Evolutionary conservation across 192 early-diverging fungal genomes (phyloP).

Genomic region (Coemansia sp.): DNA sequence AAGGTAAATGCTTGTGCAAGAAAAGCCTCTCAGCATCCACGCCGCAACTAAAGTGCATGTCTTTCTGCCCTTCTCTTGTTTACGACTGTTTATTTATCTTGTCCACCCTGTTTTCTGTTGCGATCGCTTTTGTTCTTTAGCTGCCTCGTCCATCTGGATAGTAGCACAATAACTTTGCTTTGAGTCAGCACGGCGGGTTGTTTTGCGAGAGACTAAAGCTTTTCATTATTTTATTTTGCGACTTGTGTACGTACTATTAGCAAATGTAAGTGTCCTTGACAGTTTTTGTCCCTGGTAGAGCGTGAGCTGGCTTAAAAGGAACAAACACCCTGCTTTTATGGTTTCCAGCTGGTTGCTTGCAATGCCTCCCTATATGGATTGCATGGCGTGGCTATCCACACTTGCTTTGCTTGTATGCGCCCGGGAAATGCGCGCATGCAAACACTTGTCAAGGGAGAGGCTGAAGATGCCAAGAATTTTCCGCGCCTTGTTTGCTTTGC

Average conservation of each 20-base stretch:
- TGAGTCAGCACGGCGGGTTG: neutral
- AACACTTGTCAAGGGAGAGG: conserved; percentile 4
- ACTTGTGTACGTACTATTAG: neutral
- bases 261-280: neutral
- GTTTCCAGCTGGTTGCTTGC: neutral
- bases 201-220: neutral
- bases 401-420: neutral
- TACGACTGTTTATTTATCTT: neutral
- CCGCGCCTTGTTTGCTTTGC: neutral
- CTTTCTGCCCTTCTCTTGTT: neutral
- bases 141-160: neutral
- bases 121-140: neutral
- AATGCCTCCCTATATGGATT: neutral
- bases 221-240: neutral
- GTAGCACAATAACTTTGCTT: neutral
- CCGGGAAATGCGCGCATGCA: conserved; percentile 7
- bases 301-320: no score
- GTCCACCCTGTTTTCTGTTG: neutral
- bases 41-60: neutral
- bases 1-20: neutral
- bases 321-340: neutral
- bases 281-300: no score
- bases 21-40: neutral
- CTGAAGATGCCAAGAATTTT: conserved; percentile 8
- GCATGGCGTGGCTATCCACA: neutral